These are phyloP conservation scores for Flaveria linearis DNA, from an alignment of 129 eudicot genomes.

Conservation along the genomic window DNA sequence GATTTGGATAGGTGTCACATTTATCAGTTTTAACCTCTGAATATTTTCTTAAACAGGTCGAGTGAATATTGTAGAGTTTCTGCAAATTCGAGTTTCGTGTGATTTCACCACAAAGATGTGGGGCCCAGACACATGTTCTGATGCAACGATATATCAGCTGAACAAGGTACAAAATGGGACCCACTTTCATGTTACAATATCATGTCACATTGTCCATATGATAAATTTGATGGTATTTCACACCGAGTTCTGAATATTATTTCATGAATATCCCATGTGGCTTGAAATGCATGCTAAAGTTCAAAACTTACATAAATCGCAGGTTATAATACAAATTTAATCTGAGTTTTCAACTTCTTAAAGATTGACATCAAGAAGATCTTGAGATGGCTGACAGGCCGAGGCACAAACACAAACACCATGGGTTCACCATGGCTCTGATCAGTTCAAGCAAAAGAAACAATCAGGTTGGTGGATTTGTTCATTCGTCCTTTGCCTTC, in stretches of 20 bases:
- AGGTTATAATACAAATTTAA: conserved; percentile 19
- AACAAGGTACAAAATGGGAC: background rate
- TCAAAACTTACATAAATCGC: background rate
- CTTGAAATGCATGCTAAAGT: conserved; percentile 4
- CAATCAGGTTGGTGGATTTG: conserved; percentile 14
- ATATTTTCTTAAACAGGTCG: conserved; percentile 16
- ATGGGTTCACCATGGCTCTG: conserved; percentile 3
- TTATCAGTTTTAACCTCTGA: conserved; percentile 6
- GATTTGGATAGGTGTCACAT: background rate
- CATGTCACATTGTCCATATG: background rate
- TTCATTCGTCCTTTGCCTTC: background rate
- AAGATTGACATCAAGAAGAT: conserved; percentile 7
- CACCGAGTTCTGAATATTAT: background rate
- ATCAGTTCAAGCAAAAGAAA: conserved; percentile 7
- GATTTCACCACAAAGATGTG: conserved; percentile 15
- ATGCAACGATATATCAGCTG: background rate
- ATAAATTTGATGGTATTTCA: conserved; percentile 1
- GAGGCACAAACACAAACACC: conserved; percentile 7
- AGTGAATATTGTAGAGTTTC: conserved; percentile 10
- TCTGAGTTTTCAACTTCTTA: conserved; percentile 5
- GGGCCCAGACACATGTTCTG: conserved; percentile 1
- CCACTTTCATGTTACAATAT: conserved; percentile 5
- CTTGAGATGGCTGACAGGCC: background rate
- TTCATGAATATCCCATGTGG: background rate
- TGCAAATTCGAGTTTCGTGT: conserved; percentile 14